Evolutionary conservation across 2,329 filamentous ascomycete genomes (phyloP).

Genomic region (Neurospora sp.): DNA sequence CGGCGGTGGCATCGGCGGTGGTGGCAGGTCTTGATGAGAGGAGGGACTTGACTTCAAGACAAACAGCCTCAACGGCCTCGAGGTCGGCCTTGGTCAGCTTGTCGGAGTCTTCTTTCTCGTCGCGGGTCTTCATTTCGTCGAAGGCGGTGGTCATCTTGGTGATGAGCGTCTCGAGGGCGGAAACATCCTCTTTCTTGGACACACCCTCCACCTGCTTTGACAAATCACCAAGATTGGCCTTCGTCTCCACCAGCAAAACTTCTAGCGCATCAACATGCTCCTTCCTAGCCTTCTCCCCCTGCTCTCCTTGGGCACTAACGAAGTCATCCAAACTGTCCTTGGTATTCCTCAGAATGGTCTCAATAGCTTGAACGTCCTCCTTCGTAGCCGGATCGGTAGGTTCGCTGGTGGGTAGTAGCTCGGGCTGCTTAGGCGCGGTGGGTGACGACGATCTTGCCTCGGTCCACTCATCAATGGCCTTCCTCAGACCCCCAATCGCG

Average conservation of each 20-base stretch:
- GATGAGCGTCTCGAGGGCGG: slow-evolving; percentile 65
- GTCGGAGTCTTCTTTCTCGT: slow-evolving; percentile 48
- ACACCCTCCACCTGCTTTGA: slow-evolving; percentile 58
- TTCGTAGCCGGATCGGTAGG: slow-evolving; percentile 49
- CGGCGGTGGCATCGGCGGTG: slow-evolving; percentile 55
- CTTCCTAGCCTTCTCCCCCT: slow-evolving; percentile 58
- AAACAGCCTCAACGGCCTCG: slow-evolving; percentile 69
- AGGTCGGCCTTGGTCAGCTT: slow-evolving; percentile 73
- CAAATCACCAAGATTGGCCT: slow-evolving; percentile 60
- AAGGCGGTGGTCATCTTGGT: slow-evolving; percentile 67
- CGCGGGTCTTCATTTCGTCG: slow-evolving; percentile 60
- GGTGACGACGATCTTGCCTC: neutral
- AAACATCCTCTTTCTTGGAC: slow-evolving; percentile 70
- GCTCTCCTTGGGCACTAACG: slow-evolving; percentile 31
- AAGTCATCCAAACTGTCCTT: slow-evolving; percentile 79
- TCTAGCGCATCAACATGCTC: slow-evolving; percentile 60
- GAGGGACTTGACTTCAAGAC: slow-evolving; percentile 74
- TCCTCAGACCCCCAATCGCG: neutral
- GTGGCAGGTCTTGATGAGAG: slow-evolving; percentile 71
- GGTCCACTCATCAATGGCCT: neutral
- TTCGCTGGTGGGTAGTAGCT: slow-evolving; percentile 10
- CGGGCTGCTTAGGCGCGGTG: slow-evolving; percentile 9
- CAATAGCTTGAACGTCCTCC: slow-evolving; percentile 84
- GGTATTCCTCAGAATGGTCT: slow-evolving; percentile 80
- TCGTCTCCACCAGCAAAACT: slow-evolving; percentile 58